Conservation (phyloP, 1,139 yeast genomes). For the Meyerozyma smithsonii region DNA sequence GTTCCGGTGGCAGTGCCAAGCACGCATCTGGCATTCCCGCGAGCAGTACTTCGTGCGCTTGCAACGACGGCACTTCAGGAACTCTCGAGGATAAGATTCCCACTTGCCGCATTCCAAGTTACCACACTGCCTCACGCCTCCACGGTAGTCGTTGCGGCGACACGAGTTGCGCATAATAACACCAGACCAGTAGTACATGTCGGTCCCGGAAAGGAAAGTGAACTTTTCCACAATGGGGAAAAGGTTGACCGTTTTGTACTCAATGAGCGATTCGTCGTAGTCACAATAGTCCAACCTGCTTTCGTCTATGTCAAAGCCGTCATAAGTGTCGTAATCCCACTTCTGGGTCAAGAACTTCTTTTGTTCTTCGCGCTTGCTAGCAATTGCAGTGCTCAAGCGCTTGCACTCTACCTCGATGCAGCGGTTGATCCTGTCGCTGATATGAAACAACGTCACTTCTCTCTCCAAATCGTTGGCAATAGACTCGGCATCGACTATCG, state of each 20-base stretch:
- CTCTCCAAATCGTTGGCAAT: slow-evolving; percentile 31
- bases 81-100: slow-evolving; percentile 87
- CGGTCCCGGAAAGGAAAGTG: slow-evolving; percentile 69
- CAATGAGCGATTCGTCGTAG: slow-evolving; percentile 45
- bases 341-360: slow-evolving; percentile 28
- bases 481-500: slow-evolving; percentile 32
- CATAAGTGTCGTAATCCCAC: slow-evolving; percentile 57
- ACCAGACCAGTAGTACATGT: slow-evolving; percentile 94
- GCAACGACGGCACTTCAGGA: slow-evolving; percentile 92
- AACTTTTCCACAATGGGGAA: slow-evolving; percentile 91
- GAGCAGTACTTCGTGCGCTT: slow-evolving; percentile 94
- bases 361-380: slow-evolving; percentile 28
- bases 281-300: slow-evolving; percentile 34
- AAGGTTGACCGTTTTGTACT: slow-evolving; percentile 58
- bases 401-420: slow-evolving; percentile 32
- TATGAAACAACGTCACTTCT: slow-evolving; percentile 39
- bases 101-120: slow-evolving; percentile 91
- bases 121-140: slow-evolving; percentile 95
- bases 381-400: slow-evolving; percentile 28
- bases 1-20: slow-evolving; percentile 90
- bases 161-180: slow-evolving; percentile 95
- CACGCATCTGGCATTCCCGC: slow-evolving; percentile 82
- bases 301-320: slow-evolving; percentile 50
- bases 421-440: slow-evolving; percentile 30
- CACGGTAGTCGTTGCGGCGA: slow-evolving; percentile 77